Percentiles rank a stretch among this genome's conserved stretches.
phyloP scores from a whole-genome alignment of 768 basidiomycete species.

The Roridomyces roridus region DNA sequence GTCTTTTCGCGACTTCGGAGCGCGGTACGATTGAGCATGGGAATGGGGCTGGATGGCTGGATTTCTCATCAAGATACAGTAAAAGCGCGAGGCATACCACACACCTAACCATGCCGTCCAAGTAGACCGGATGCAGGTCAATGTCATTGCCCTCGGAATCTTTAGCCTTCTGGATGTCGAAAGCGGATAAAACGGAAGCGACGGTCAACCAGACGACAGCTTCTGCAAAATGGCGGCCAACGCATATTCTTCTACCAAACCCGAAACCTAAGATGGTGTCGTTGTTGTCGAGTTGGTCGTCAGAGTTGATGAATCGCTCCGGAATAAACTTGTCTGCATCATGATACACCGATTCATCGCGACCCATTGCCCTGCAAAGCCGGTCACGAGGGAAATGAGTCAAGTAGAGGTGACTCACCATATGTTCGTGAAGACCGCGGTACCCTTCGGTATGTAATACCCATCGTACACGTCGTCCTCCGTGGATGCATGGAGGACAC shows the following conservation, averaged over 20 bases:
- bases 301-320: constrained; percentile 32
- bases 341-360: constrained; percentile 33
- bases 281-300: constrained; percentile 8
- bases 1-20: background rate
- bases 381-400: background rate
- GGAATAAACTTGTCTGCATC: constrained; percentile 35
- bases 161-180: constrained; percentile 33
- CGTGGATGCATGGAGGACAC: constrained; percentile 23
- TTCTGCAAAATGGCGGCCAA: constrained; percentile 5
- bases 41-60: constrained; percentile 5
- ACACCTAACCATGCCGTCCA: constrained; percentile 5
- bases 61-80: background rate
- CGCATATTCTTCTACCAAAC: constrained; percentile 18
- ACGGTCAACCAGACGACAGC: constrained; percentile 8
- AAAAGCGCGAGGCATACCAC: background rate
- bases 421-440: constrained; percentile 39
- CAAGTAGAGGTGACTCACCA: constrained; percentile 30
- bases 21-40: constrained; percentile 10
- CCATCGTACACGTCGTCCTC: constrained; percentile 38
- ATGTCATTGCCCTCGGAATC: constrained; percentile 57
- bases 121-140: constrained; percentile 1
- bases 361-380: constrained; percentile 28
- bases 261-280: constrained; percentile 15
- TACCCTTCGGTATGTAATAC: constrained; percentile 38
- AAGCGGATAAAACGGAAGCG: constrained; percentile 7